Conservation (phyloP, 805 yeast species). For the Helenozyma rhizophorensis region DNA sequence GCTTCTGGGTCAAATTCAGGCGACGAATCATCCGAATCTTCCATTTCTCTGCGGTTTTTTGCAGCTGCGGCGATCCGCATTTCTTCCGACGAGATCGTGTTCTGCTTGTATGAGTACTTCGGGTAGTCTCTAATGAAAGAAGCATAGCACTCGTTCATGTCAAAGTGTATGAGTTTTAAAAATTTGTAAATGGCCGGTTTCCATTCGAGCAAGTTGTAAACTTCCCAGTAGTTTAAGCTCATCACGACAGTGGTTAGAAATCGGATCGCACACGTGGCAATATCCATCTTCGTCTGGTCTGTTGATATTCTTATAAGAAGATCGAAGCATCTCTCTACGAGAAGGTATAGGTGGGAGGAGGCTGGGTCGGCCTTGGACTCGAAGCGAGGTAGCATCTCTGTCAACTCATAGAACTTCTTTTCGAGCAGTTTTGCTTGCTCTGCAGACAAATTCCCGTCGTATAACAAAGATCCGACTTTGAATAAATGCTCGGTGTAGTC, state of each 20-base stretch:
- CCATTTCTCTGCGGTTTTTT: slow-evolving; percentile 7
- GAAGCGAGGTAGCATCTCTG: slow-evolving; percentile 21
- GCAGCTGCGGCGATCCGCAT: slow-evolving; percentile 5
- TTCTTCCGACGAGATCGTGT: slow-evolving; percentile 1
- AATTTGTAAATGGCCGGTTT: slow-evolving; percentile 41
- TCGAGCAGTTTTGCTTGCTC: slow-evolving; percentile 18
- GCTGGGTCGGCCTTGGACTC: slow-evolving; percentile 23
- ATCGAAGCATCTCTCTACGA: slow-evolving; percentile 38
- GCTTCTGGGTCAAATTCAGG: background rate
- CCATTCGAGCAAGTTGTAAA: slow-evolving; percentile 37
- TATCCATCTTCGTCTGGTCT: slow-evolving; percentile 22
- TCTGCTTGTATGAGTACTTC: slow-evolving; percentile 21
- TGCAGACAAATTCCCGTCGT: slow-evolving; percentile 13
- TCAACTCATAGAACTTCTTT: slow-evolving; percentile 21
- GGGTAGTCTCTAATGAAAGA: slow-evolving; percentile 32
- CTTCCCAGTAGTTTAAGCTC: slow-evolving; percentile 42
- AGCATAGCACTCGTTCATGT: slow-evolving; percentile 36
- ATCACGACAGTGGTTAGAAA: slow-evolving; percentile 34
- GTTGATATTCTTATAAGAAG: slow-evolving; percentile 33
- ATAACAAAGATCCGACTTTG: slow-evolving; percentile 25
- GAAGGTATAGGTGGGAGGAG: slow-evolving; percentile 26
- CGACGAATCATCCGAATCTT: background rate
- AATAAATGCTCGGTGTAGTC: slow-evolving; percentile 37
- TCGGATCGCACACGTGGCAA: slow-evolving; percentile 32
- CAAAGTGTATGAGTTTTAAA: slow-evolving; percentile 33